These are phyloP conservation scores for Daldinia grandis DNA, from an alignment of 495 filamentous ascomycete genomes.

Conservation along the genomic window DNA sequence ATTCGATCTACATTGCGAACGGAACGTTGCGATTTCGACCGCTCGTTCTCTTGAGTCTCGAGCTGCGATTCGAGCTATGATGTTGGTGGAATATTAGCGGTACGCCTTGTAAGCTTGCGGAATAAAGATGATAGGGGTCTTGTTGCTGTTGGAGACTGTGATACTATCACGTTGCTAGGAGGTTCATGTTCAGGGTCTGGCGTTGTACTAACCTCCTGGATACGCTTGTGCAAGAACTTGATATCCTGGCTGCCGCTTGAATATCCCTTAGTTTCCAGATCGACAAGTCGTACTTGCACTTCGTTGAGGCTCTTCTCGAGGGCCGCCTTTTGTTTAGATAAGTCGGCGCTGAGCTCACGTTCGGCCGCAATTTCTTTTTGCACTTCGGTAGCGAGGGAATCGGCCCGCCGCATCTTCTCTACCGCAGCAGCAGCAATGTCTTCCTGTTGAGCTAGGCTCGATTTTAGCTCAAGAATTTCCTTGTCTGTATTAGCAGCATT, in stretches of 20 bases:
- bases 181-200: slow-evolving; percentile 21
- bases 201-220: slow-evolving; percentile 82
- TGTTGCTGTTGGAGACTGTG: slow-evolving; percentile 17
- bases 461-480: slow-evolving; percentile 90
- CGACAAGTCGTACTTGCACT: slow-evolving; percentile 86
- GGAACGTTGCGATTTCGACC: slow-evolving; percentile 80
- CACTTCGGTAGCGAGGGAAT: slow-evolving; percentile 85
- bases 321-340: slow-evolving; percentile 91
- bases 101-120: slow-evolving; percentile 38
- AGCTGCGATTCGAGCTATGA: slow-evolving; percentile 88
- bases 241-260: slow-evolving; percentile 93
- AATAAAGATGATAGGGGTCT: slow-evolving; percentile 32
- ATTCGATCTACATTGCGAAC: slow-evolving; percentile 93
- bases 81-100: slow-evolving; percentile 39
- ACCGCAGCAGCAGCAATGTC: slow-evolving; percentile 92
- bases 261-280: slow-evolving; percentile 96
- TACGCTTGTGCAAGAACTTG: slow-evolving; percentile 89
- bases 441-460: slow-evolving; percentile 88
- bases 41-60: slow-evolving; percentile 81
- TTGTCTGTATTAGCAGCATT: slow-evolving; percentile 91
- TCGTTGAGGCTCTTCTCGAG: slow-evolving; percentile 94
- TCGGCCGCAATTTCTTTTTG: slow-evolving; percentile 95
- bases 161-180: neutral
- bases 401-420: slow-evolving; percentile 97
- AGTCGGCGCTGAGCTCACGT: slow-evolving; percentile 79